Evolutionary conservation across 345 rosid genomes (phyloP), one percentile per base, ranked within the genome.

Genomic region (Capsella bursapastoris): DNA sequence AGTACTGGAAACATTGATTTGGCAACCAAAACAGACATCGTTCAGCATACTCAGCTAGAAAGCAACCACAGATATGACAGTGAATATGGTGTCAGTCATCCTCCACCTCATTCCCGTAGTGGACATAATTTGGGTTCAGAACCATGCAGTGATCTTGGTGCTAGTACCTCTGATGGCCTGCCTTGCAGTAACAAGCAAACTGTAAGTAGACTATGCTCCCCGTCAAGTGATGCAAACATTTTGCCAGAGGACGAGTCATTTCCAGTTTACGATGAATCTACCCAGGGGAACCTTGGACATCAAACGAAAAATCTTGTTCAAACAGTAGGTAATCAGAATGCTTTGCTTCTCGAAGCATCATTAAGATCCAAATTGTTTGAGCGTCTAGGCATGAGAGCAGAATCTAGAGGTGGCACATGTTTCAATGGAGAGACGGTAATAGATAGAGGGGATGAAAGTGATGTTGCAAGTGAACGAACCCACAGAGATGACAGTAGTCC

Each of bases 121-220:
- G 88, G 88, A 47, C 82, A 68, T 16, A 73, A 73, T 73, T 29
- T 78, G 87, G 88, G 88, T n/a, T 82, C 89, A 69, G 93, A 88
- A 71, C 90, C 79, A 51, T 85, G 90, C 82, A 92, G 96, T 84
- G 97, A 90, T 70, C 97, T 83, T 16, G 99, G 86, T 86, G 90
- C 83, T 72, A 90, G 97, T 82, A 85, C 89, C 28, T 94, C 96
- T 44, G 99, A 90, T 84, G 87, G 83, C 40, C 78, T 92, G 85
- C 86, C 81, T 68, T 73, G 38, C 81, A 82, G 77, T 76, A 70
- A 84, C 58, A 84, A 79, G 72, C 82, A 78, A 78, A 79, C 64
- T 63, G 73, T 75, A 48, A 83, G 72, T 76, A 77, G 81, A 73
- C 73, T 70, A 70, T 79, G 82, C 80, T 86, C 92, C 66, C 92